Evolutionary conservation across 1,284 basidiomycete species (phyloP), one percentile per base, ranked within the genome.

Genomic region (Malassezia slooffiae): DNA sequence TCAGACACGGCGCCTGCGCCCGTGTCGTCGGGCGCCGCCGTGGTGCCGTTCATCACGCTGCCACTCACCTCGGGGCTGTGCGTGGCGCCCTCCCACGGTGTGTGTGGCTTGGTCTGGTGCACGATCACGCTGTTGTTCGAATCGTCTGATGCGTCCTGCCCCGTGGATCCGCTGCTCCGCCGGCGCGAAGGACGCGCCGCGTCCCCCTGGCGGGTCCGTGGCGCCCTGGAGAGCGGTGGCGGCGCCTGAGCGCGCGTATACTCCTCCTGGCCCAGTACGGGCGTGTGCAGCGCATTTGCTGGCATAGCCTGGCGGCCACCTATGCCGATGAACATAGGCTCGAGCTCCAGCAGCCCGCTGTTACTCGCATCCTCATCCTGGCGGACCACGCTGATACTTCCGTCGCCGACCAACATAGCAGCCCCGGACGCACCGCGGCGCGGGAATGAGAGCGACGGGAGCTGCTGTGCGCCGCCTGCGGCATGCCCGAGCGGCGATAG

Each of bases 331-430:
- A 62, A 46, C 20, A 52, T 50, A 3, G 65, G 63, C 32, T 51
- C 58, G 13, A 67, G 37, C 21, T 60, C 65, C 28, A 68, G 51
- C 15, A 68, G 47, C 1, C 65, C 65, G 21, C 59, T 62, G 34
- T 60, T 60, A 43, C 58, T 64, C 7, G 65, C 65, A 30, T 66
- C 62, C 16, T 59, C 55, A 20, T 64, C 61, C 34, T 60, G 55
- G 15, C 63, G 58, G 6, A 62, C 51, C n/a, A 64, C 55, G 20
- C 55, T 63, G 29, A 60, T 54, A 37, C 60, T 62, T n/a, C 63
- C 61, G 30, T 68, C 65, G 2, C 50, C n/a, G n/a, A n/a, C n/a
- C n/a, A n/a, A n/a, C n/a, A n/a, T n/a, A n/a, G n/a, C n/a, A n/a
- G n/a, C n/a, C n/a, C n/a, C n/a, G n/a, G n/a, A n/a, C n/a, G n/a